Conservation (phyloP, 305 asterid genomes). For the Rubia peregrina region DNA sequence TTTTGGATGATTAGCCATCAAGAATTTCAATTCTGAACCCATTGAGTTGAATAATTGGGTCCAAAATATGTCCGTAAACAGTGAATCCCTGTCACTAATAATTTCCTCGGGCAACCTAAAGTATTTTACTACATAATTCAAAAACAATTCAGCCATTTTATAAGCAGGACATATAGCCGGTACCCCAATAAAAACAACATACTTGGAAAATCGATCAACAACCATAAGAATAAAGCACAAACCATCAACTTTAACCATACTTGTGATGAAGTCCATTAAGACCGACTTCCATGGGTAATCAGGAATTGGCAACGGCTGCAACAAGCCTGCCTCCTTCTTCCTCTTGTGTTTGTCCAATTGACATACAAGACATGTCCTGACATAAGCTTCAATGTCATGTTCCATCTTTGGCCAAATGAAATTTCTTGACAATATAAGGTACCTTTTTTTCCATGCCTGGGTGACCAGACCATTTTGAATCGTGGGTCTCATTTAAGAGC, state of each 20-base stretch:
- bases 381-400: no score
- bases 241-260: neutral
- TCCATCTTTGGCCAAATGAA: no score
- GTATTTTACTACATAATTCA: neutral
- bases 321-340: no score
- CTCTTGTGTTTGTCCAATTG: no score
- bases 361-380: no score
- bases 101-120: neutral
- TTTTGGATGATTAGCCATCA: neutral
- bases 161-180: neutral
- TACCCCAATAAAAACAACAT: neutral
- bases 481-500: no score
- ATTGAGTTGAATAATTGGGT: neutral
- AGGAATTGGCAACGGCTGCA: no score
- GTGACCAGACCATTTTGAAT: no score
- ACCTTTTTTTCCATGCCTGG: no score
- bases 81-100: neutral
- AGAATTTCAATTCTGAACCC: constrained; percentile 4
- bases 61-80: neutral
- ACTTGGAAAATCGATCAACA: neutral
- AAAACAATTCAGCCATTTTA: neutral
- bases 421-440: no score
- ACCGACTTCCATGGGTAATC: no score
- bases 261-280: no score
- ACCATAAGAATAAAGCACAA: neutral